Base-by-base conservation (phyloP, 805 yeast species). In the Metschnikowia similis region DNA sequence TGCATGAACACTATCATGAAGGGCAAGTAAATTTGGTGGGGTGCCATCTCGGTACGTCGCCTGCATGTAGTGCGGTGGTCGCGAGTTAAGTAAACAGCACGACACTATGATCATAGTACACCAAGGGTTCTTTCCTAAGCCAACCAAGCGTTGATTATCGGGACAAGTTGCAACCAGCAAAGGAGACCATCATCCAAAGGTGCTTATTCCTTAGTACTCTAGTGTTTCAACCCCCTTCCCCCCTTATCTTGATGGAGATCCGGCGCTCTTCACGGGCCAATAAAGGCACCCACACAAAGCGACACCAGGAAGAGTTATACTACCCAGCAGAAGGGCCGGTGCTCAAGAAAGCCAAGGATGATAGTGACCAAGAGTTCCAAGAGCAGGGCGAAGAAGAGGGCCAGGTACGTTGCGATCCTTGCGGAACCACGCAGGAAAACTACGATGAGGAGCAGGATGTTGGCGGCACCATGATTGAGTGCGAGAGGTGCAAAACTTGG, bases 401-500 rank as follows among this genome's bases (percentile, higher is more conserved):
- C 26, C 68, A 62, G 30, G 83, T 84, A 1, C 69, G 80, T 27
- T 85, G 91, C 63, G 64, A 73, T 0, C 82, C 80, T 0, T 85
- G 90, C 65, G 85, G 84, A 2, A 71, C 86, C 1, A 79, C 73
- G 17, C 80, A 79, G 49, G 74, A 67, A 14, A 83, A 81, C 53
- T 83, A 81, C 60, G 72, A 83, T 57, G 85, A 77, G 52, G 83
- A 75, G 0, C 75, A 73, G 4, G 87, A 82, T 52, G 63, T 65
- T 1, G 65, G 71, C 9, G 82, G 86, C 11, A 71, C 70, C 10
- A 83, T 84, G 86, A 76, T 84, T 28, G 82, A 81, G 58, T 85
- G 91, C 65, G 88, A 82, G 28, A 56, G 66, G 7, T 85, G 91
- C 61, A 65, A 74, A 41, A 79, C 89, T 2, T 85, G 90, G 90